Evolutionary conservation across 2,329 filamentous ascomycete genomes (phyloP).

Genomic region (Aspergillus vadensis): DNA sequence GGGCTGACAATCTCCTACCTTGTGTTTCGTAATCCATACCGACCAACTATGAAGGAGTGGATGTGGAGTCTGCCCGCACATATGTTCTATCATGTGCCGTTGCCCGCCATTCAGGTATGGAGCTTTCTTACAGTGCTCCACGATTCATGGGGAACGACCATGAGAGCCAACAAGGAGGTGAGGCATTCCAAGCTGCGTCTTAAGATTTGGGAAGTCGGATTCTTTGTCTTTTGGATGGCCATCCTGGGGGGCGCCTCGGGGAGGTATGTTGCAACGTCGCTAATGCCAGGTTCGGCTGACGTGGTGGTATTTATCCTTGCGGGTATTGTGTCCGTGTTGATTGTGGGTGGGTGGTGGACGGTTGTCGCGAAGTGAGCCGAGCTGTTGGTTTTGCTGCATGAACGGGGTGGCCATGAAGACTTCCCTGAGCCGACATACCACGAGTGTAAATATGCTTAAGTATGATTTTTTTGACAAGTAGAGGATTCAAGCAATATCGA

Average conservation of each 20-base stretch:
- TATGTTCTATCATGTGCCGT: conserved; percentile 39
- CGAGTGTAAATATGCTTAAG: no score
- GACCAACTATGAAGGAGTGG: conserved; percentile 14
- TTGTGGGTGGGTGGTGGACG: neutral
- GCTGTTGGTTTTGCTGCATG: neutral
- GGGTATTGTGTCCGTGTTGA: neutral
- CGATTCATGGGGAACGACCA: conserved; percentile 40
- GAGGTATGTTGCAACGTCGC: neutral
- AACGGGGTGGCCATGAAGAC: neutral
- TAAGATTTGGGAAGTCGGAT: conserved; percentile 23
- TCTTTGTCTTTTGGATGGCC: conserved; percentile 36
- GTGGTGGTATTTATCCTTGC: neutral
- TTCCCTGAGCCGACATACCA: neutral
- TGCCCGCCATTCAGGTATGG: conserved; percentile 41
- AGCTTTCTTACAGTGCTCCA: conserved; percentile 36
- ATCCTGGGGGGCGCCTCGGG: conserved; percentile 28
- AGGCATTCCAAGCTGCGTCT: conserved; percentile 11
- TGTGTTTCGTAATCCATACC: conserved; percentile 30
- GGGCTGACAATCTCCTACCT: conserved; percentile 34
- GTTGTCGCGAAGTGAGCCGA: neutral
- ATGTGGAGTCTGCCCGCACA: conserved; percentile 30
- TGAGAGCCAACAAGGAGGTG: conserved; percentile 34
- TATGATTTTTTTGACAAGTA: no score
- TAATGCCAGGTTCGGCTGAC: neutral
- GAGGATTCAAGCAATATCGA: no score